Conservation (phyloP, 257 asterid species). For the Cynanchum wilfordii region DNA sequence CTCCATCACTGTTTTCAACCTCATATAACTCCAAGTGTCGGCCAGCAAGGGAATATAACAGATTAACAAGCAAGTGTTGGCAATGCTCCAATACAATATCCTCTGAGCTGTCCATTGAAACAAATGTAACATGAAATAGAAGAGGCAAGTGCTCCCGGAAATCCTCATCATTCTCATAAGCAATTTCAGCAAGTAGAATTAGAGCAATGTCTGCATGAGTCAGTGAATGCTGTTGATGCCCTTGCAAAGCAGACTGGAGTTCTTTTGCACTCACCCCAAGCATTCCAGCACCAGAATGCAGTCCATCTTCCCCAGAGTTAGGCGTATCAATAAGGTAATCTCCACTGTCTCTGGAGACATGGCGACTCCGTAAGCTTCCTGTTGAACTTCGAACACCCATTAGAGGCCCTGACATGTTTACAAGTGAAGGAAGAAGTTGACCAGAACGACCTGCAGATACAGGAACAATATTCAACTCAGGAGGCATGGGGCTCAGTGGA, state of each 20-base stretch:
- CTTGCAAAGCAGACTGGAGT: constrained; percentile 96
- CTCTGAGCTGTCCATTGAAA: constrained; percentile 99
- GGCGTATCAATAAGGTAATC: constrained; percentile 96
- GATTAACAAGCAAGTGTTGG: constrained; percentile 93
- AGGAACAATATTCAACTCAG: constrained; percentile 86
- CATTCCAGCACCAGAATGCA: constrained; percentile 58
- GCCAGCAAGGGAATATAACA: constrained; percentile 94
- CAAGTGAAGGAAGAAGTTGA: constrained; percentile 90
- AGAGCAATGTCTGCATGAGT: constrained; percentile 95
- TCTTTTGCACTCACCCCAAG: constrained; percentile 90
- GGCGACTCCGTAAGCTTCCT: constrained; percentile 97
- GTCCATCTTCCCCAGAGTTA: constrained; percentile 87
- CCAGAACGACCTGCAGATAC: constrained; percentile 90
- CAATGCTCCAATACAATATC: constrained; percentile 98
- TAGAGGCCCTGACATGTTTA: constrained; percentile 97
- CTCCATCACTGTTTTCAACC: constrained; percentile 95
- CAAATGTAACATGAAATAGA: constrained; percentile 94
- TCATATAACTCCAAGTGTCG: constrained; percentile 95
- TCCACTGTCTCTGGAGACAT: constrained; percentile 95
- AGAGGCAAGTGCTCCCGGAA: constrained; percentile 95
- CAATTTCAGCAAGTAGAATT: constrained; percentile 94
- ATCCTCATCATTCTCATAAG: constrained; percentile 98
- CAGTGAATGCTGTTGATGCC: constrained; percentile 94
- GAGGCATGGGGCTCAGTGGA: constrained; percentile 90
- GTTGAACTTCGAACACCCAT: constrained; percentile 96